Evolutionary conservation across 805 yeast genomes (phyloP), one percentile per base, ranked within the genome.

Genomic region (Wickerhamiella cacticola): DNA sequence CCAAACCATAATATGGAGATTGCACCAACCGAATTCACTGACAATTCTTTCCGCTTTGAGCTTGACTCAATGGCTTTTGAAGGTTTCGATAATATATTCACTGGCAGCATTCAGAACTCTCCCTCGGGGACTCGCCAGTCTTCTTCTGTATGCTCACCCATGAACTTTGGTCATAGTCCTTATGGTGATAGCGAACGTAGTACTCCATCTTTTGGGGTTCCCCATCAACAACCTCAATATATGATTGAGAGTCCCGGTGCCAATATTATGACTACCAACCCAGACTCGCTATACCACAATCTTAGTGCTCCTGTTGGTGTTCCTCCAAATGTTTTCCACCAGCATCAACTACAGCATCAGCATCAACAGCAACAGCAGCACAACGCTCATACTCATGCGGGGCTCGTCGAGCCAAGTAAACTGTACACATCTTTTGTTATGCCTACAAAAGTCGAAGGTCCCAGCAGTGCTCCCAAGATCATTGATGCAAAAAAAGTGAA

Each of bases 11-110:
- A 7, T 29, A 13, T 29, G 15, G 34, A 29, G 10, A 19, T 15
- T 5, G 36, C 5, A 10, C 19, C 36, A 5, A 4, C 36, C 3
- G 36, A 10, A n/a, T n/a, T 25, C n/a, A 19, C 16, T 8, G 49
- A 46, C 38, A 31, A 45, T 38, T 31, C 40, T 3, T 48, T 48
- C 35, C 43, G 46, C 38, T 48, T 48, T 26, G 50, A 48, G 39
- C 50, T 48, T 22, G 43, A 48, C 21, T 26, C 46, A 5, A 41
- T 48, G 46, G 46, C 50, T 7, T 42, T 48, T 16, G 50, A 48
- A 23, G 50, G 50, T 8, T 42, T 48, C 39, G 50, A 48, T 40
- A 43, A 42, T 19, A 42, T 42, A 3, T 46, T 47, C 26, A 41
- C 35, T 5, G 25, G 19, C 2, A 28, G 13, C 10, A 16, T 19